Evolutionary conservation across 2,329 filamentous ascomycete genomes (phyloP).

Genomic region (Hymenoscyphus fructigenus): DNA sequence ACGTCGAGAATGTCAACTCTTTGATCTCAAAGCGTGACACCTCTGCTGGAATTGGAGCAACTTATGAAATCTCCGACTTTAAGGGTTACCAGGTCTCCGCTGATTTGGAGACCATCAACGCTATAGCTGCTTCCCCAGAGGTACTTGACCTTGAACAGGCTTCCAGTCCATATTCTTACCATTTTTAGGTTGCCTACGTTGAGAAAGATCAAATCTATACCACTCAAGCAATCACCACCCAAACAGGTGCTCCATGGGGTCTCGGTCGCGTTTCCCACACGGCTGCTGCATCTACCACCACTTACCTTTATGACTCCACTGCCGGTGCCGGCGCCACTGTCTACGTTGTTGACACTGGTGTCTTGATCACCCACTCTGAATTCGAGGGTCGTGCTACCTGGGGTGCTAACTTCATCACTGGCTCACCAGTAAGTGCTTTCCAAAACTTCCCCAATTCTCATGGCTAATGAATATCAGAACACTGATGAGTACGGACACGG

Average conservation of each 20-base stretch:
- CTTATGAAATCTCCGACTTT: constrained; percentile 28
- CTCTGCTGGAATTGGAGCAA: constrained; percentile 28
- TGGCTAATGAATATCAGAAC: constrained; percentile 25
- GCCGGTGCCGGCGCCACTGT: constrained; percentile 36
- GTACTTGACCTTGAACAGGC: constrained; percentile 17
- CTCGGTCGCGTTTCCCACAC: constrained; percentile 37
- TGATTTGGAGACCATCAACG: constrained; percentile 29
- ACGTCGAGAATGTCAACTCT: constrained; percentile 49
- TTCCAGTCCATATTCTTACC: not conserved
- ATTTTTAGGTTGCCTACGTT: constrained; percentile 32
- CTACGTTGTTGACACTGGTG: constrained; percentile 42
- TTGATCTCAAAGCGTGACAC: constrained; percentile 57
- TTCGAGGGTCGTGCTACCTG: constrained; percentile 39
- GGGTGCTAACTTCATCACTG: constrained; percentile 37
- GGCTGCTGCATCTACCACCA: constrained; percentile 25
- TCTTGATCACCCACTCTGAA: constrained; percentile 36
- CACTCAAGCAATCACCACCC: constrained; percentile 34
- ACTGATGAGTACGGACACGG: constrained; percentile 44
- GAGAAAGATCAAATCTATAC: constrained; percentile 34
- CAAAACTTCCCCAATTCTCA: not conserved
- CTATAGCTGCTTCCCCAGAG: constrained; percentile 33
- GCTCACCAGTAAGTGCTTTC: constrained; percentile 24
- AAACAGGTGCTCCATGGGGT: constrained; percentile 34
- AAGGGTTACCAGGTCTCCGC: constrained; percentile 33
- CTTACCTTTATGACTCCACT: constrained; percentile 37